Base-by-base conservation (phyloP, 2,329 filamentous ascomycete species). In the Aspergillus japonicus region DNA sequence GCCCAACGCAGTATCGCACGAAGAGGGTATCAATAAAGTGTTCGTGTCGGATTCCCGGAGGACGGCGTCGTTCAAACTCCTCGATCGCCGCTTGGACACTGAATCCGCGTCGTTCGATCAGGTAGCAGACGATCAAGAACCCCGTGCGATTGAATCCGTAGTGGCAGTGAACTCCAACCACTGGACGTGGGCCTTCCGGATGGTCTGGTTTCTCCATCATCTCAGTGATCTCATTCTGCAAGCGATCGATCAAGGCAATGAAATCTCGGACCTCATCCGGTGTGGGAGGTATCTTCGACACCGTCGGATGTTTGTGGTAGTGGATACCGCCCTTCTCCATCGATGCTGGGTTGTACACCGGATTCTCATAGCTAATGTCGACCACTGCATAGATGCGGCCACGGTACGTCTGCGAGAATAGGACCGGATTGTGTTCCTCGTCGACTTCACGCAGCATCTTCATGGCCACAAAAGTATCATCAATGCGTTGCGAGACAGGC, bases 121-220 rank as follows among this genome's bases (percentile, higher is more conserved):
- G 80, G 71, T 97, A 98, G 69, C 88, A 92, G 33, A 91, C 89
- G 54, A 98, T 86, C 71, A 97, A 90, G 73, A 94, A 96, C 0
- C 94, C 94, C 0, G 94, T 97, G 23, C 93, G 85, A 73, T 98
- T 97, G 78, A 96, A 97, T 0, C 94, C 94, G 68, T 97, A 97
- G 71, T 98, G 94, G 69, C 94, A 98, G 73, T 98, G 94, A 0
- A 96, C 91, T 2, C 89, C 93, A 54, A 96, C 85, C 51, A 88
- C 69, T 14, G 77, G 77, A n/a, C 73, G 73, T 21, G 65, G 68
- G 12, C 14, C 65, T 57, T 42, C 69, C 10, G 57, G 78, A 21
- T 76, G 74, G n/a, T 79, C 77, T 1, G 80, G 77, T 21, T 77
- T 79, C 58, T 74, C 77, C 47, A 75, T 76, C 63, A 79, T 73